Percentiles rank a stretch among this genome's conserved stretches.
Conservation (phyloP, 345 rosid genomes). For the Eucalyptus erythrocorys region DNA sequence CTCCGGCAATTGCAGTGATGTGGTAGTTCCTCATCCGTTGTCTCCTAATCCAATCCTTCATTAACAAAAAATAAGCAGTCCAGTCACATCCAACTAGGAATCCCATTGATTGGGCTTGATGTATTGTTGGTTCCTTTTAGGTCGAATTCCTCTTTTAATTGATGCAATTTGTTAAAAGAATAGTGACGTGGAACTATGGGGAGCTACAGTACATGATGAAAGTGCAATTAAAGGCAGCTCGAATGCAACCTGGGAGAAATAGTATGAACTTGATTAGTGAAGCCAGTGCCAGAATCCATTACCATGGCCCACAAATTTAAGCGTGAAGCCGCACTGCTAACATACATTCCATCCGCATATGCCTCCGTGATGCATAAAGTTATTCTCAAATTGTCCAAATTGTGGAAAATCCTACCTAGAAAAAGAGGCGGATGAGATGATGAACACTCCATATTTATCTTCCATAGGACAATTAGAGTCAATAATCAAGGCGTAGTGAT, state of each 20-base stretch:
- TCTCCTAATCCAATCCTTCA: slow-evolving; percentile 86
- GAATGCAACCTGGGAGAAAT: slow-evolving; percentile 57
- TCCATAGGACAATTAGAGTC: background rate
- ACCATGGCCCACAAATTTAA: slow-evolving; percentile 83
- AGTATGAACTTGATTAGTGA: slow-evolving; percentile 63
- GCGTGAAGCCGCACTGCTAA: slow-evolving; percentile 61
- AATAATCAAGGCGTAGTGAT: background rate
- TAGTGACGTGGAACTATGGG: background rate
- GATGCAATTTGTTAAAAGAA: background rate
- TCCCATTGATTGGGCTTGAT: background rate
- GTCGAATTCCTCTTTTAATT: background rate
- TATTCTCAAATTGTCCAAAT: slow-evolving; percentile 57
- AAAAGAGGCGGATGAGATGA: background rate
- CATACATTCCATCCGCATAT: slow-evolving; percentile 64
- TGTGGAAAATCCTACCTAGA: slow-evolving; percentile 52
- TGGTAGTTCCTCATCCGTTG: slow-evolving; percentile 79
- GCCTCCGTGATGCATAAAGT: slow-evolving; percentile 63
- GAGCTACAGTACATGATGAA: background rate
- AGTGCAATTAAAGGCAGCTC: background rate
- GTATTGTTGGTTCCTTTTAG: slow-evolving; percentile 19
- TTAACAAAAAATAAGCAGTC: background rate
- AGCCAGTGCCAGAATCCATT: slow-evolving; percentile 90
- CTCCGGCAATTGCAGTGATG: slow-evolving; percentile 86
- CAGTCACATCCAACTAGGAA: background rate
- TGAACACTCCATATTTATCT: background rate